These are phyloP conservation scores for Rhodotorula sp. DNA, from an alignment of 1,284 basidiomycete species.

Conservation along the genomic window DNA sequence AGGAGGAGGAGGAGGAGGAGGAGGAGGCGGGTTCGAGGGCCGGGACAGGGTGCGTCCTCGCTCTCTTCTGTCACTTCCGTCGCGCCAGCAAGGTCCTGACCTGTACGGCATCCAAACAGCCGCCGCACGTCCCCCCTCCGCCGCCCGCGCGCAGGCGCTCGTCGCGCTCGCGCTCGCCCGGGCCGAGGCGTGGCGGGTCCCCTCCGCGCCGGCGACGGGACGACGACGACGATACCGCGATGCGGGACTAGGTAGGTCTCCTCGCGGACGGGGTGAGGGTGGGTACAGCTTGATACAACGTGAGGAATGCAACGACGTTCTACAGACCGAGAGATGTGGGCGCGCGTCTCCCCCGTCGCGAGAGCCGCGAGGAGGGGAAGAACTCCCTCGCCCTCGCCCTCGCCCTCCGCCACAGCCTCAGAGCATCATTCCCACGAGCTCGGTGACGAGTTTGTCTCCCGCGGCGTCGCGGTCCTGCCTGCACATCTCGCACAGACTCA, in stretches of 20 bases:
- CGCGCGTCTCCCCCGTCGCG: no score
- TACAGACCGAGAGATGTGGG: no score
- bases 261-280: no score
- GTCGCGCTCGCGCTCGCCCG: constrained; percentile 26
- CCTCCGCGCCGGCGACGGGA: neutral
- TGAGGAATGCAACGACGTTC: no score
- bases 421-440: constrained; percentile 7
- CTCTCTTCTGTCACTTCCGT: neutral
- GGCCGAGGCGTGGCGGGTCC: neutral
- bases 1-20: neutral
- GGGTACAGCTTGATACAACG: no score
- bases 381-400: no score
- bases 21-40: neutral
- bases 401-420: neutral
- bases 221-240: neutral
- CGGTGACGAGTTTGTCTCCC: constrained; percentile 51
- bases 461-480: constrained; percentile 65
- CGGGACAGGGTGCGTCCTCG: constrained; percentile 9
- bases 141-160: constrained; percentile 6
- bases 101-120: neutral
- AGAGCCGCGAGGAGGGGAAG: no score
- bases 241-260: neutral
- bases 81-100: neutral
- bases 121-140: neutral
- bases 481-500: constrained; percentile 94